Percentiles rank a stretch among this genome's conserved stretches.
Evolutionary conservation across 1,284 basidiomycete species (phyloP).

Genomic region (Ganoderma leucocontextum): DNA sequence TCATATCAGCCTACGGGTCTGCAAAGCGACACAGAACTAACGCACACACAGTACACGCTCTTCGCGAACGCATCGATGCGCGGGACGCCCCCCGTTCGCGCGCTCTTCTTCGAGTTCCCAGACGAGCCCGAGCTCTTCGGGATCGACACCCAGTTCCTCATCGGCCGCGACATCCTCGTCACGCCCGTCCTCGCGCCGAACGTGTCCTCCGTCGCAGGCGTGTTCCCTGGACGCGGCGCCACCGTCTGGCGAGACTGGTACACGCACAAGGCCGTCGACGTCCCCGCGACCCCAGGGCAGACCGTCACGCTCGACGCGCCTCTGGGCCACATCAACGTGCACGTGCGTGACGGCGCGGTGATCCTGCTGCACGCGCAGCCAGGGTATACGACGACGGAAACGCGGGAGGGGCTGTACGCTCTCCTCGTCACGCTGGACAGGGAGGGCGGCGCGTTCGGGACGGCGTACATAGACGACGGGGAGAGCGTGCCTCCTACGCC

Average conservation of each 20-base stretch:
- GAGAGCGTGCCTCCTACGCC: constrained; percentile 60
- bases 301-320: constrained; percentile 63
- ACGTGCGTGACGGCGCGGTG: constrained; percentile 66
- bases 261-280: constrained; percentile 63
- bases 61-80: constrained; percentile 71
- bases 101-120: constrained; percentile 82
- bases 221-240: constrained; percentile 68
- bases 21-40: not conserved
- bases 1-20: constrained; percentile 31
- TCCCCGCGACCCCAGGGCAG: constrained; percentile 38
- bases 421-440: constrained; percentile 61
- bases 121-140: constrained; percentile 69
- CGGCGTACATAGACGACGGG: constrained; percentile 73
- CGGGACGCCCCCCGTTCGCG: constrained; percentile 75
- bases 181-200: constrained; percentile 77
- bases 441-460: constrained; percentile 58
- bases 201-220: constrained; percentile 57
- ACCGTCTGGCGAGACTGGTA: constrained; percentile 82
- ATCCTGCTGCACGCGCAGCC: constrained; percentile 63
- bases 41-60: constrained; percentile 65
- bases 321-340: constrained; percentile 76
- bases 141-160: constrained; percentile 75
- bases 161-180: constrained; percentile 75
- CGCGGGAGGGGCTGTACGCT: constrained; percentile 60
- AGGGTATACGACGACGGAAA: constrained; percentile 67